Base-by-base conservation (phyloP, 345 rosid species). In the Salix viminalis region DNA sequence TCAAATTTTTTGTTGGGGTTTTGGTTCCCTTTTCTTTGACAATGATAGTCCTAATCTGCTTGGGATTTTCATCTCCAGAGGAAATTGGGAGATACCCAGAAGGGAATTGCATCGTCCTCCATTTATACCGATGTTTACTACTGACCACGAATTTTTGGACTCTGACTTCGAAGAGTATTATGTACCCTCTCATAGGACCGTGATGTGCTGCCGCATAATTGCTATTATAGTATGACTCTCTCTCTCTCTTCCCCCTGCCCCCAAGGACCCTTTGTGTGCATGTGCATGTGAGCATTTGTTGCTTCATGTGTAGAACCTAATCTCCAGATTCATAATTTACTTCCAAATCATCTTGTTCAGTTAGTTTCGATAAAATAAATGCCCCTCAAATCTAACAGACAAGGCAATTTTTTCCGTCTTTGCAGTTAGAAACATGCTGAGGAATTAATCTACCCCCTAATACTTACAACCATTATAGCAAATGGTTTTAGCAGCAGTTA, bases 181-280 rank as follows among this genome's bases (percentile, higher is more conserved):
- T 7, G 67, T 80, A 72, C 83, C 88, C 70, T 80, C 85, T 78
- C 75, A 91, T 6, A 82, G 86, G 81, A 89, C 94, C 80, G 79
- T 92, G 75, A 73, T 91, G 34, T 92, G 92, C 85, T 91, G 92
- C 76, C 90, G 97, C 16, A 46, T 86, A 41, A 79, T 90, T 79
- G 92, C 97, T 70, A 84, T 91, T 41, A 86, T 87, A 39, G 97
- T 94, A 90, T 14, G 58, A 69, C 69, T 67, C 73, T 78, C 79
- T 80, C 79, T 80, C 80, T 72, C 83, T 76, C 80, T 72, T 28
- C 68, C 48, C 44, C 67, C 60, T 24, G 4, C n/a, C 4, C 61
- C 62, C 13, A 16, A 18, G 58, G 58, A 54, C 60, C 23, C 4
- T 54, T n/a, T 54, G 6, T 50, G n/a, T 21, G 6, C n/a, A 50